Base-by-base conservation (phyloP, 768 basidiomycete species). In the Phlegmacium glaucopus region DNA sequence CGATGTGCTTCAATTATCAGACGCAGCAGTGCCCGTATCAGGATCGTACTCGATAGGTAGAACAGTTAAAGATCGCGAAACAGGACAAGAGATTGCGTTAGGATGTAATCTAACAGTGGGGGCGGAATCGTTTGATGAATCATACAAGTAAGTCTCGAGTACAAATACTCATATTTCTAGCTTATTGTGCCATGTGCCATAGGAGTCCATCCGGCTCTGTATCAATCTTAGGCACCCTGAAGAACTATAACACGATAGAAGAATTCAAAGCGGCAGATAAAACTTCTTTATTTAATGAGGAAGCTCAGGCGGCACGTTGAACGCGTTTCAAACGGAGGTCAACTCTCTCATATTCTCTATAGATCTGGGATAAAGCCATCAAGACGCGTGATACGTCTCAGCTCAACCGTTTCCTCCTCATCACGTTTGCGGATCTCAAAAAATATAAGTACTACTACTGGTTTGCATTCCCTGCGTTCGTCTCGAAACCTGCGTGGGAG, bases 401-500 rank as follows among this genome's bases (percentile, higher is more conserved):
- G 10, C 72, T 97, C 34, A 88, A 78, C 46, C 78, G 78, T 4
- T 97, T 97, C 70, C 74, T 98, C 16, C 73, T 96, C 42, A 87
- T 99, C 57, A 93, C 94, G 0, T 98, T 85, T 57, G 91, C 96
- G 1, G 96, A 99, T 66, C 83, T 99, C 56, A 99, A 98, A 77
- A 97, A 94, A 65, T 97, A 96, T 74, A 87, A 86, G 55, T 98
- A 93, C 63, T 94, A 86, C 60, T 97, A 97, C 68, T 99, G 95
- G 96, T 97, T 97, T 60, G 88, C 90, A 0, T 96, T 97, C 64
- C 95, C 96, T 2, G 92, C 94, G 0, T 85, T 97, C 54, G 85
- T 86, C 0, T 74, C 89, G 16, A 92, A 90, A 55, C 94, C 96
- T 6, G 81, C 87, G 5, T 97, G 94, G 94, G 85, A 90, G 71